Evolutionary conservation across 306 rosid species (phyloP), one percentile per base, ranked within the genome.

Genomic region (Gillenia trifoliata): DNA sequence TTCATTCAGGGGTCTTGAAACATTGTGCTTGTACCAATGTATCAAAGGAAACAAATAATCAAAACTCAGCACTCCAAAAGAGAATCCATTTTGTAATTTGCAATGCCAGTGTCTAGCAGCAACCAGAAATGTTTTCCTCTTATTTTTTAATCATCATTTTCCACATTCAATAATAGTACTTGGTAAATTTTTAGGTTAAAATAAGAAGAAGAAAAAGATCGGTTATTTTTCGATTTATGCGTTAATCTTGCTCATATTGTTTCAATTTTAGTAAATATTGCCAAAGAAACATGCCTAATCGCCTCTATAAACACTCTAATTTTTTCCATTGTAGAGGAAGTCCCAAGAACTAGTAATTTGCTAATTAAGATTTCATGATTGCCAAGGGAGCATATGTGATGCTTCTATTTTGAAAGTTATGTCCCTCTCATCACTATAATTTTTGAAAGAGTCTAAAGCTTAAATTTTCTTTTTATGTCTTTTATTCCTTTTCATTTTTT

Each of bases 41-140:
- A 47, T 54, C 64, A 33, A 19, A 29, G 61, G 6, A 69, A 36
- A 30, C 64, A 52, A 69, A 71, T 55, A 36, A 71, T 38, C 75
- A 70, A 52, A 70, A 20, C 50, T 47, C 13, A 20, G 41, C 43
- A 10, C 62, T 36, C 63, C 33, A 33, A n/a, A 71, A 54, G 62
- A 69, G 75, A 55, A 71, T 25, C n/a, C n/a, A n/a, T n/a, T n/a
- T 34, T 36, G 40, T 10, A 71, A 71, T 72, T 41, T 59, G 40
- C 26, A 26, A 19, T 28, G 45, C 68, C 45, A 19, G 40, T 64
- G 45, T 64, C 26, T 25, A 33, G 34, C 62, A 70, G n/a, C 62
- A 71, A 71, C 50, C 50, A 52, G 49, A n/a, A 52, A 70, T 11
- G 11, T n/a, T 61, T 70, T 31, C 31, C 13, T 50, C 20, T 30